Base-by-base conservation (phyloP, 2,329 filamentous ascomycete species). In the Aspergillus sp. region DNA sequence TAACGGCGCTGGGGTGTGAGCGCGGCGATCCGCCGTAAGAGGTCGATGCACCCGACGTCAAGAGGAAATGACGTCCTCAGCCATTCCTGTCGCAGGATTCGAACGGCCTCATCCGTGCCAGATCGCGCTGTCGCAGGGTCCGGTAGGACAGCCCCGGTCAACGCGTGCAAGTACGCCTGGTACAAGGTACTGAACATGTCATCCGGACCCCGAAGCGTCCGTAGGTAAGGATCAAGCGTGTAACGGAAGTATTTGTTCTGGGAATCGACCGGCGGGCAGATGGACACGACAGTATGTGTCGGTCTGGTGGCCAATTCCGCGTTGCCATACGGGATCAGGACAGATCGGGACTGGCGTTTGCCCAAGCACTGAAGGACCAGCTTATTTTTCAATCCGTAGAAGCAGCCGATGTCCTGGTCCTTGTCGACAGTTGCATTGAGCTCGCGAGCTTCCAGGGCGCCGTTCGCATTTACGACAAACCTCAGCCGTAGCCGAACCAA, bases 401-500 rank as follows among this genome's bases (percentile, higher is more conserved):
- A 43, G n/a, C 52, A 59, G 5, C 61, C 59, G 14, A 63, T 49
- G 14, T 60, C 51, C 46, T 67, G 62, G 22, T 64, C 47, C 5
- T 20, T 30, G 50, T 67, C 62, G 20, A 67, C 55, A 14, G 36
- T 53, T 7, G 13, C 30, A 44, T 54, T 51, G 19, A 58, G 47
- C 49, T 64, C 52, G 14, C 48, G 32, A 10, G 49, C 60, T 46
- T 62, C 55, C 7, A 64, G 48, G n/a, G n/a, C n/a, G n/a, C n/a
- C n/a, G n/a, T n/a, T n/a, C n/a, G n/a, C n/a, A n/a, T n/a, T n/a
- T n/a, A n/a, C n/a, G 2, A 33, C n/a, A 54, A 84, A 85, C 0
- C 69, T 69, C 1, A 83, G 65, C 2, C 73, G 70, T 2, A 81
- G 60, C 1, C 76, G 67, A 0, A 78, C 76, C 1, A 84, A 54